phyloP scores from a whole-genome alignment of 768 basidiomycete genomes.

The Lactifluus hygrophoroides region DNA sequence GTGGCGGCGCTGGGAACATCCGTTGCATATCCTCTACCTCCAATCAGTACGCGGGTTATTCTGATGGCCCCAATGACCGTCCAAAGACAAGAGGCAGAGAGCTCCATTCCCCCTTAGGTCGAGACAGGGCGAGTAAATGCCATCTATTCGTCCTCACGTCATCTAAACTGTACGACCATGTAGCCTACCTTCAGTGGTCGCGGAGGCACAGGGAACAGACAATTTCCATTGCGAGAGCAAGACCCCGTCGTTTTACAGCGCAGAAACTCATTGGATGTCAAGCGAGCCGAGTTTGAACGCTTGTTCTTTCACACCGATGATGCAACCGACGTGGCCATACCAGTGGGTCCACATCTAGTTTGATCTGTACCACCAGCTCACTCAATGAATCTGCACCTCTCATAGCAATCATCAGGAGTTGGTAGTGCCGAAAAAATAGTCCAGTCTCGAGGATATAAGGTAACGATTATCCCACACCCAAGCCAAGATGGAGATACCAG shows the following conservation, averaged over 20 bases:
- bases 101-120: background rate
- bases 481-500: too few relatives aligned
- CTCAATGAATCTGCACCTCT: background rate
- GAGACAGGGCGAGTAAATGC: background rate
- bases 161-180: background rate
- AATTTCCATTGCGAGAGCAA: background rate
- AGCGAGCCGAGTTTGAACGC: background rate
- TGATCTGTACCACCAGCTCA: background rate
- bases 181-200: slow-evolving; percentile 7
- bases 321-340: background rate
- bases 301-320: background rate
- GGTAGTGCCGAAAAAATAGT: slow-evolving; percentile 8
- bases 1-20: slow-evolving; percentile 13
- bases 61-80: background rate
- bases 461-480: background rate
- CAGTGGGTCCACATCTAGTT: background rate
- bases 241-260: background rate
- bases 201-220: slow-evolving; percentile 13
- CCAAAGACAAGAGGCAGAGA: background rate
- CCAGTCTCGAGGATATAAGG: background rate
- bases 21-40: background rate
- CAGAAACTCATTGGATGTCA: background rate
- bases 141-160: background rate
- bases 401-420: slow-evolving; percentile 5
- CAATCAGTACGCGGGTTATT: background rate